Percentiles rank a stretch among this genome's conserved stretches.
phyloP scores from a whole-genome alignment of 2,329 filamentous ascomycete species.

The Malbranchea zuffiana region DNA sequence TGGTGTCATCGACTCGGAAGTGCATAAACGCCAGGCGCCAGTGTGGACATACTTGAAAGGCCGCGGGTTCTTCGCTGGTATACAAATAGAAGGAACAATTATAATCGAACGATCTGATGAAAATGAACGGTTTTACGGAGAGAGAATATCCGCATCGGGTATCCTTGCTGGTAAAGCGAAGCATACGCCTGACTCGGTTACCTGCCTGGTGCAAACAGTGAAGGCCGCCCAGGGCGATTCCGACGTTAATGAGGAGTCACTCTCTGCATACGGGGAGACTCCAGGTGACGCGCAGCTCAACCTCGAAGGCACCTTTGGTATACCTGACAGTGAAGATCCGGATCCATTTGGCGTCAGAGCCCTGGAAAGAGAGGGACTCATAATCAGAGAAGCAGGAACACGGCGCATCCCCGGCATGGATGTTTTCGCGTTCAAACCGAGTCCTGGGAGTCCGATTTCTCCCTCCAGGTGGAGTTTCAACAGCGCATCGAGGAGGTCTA shows the following conservation, averaged over 20 bases:
- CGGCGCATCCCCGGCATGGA: slow-evolving; percentile 62
- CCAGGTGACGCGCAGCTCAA: slow-evolving; percentile 62
- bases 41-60: slow-evolving; percentile 84
- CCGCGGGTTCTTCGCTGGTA: slow-evolving; percentile 74
- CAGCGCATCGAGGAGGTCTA: slow-evolving; percentile 51
- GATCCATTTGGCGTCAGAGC: slow-evolving; percentile 88
- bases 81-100: slow-evolving; percentile 78
- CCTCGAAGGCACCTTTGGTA: slow-evolving; percentile 53
- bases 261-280: slow-evolving; percentile 57
- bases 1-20: slow-evolving; percentile 57
- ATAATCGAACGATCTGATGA: slow-evolving; percentile 79
- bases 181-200: slow-evolving; percentile 46
- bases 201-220: slow-evolving; percentile 65
- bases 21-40: slow-evolving; percentile 58
- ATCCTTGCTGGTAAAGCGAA: slow-evolving; percentile 53
- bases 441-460: slow-evolving; percentile 59
- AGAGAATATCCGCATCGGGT: slow-evolving; percentile 50
- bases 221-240: slow-evolving; percentile 76
- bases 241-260: slow-evolving; percentile 57
- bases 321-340: slow-evolving; percentile 69
- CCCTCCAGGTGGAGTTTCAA: slow-evolving; percentile 56
- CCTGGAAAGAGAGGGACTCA: slow-evolving; percentile 78
- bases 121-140: slow-evolving; percentile 75
- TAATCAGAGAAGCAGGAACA: slow-evolving; percentile 81
- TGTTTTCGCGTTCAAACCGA: slow-evolving; percentile 71